Base-by-base conservation (phyloP, 2,329 filamentous ascomycete genomes). In the Hypoxylon sp. region DNA sequence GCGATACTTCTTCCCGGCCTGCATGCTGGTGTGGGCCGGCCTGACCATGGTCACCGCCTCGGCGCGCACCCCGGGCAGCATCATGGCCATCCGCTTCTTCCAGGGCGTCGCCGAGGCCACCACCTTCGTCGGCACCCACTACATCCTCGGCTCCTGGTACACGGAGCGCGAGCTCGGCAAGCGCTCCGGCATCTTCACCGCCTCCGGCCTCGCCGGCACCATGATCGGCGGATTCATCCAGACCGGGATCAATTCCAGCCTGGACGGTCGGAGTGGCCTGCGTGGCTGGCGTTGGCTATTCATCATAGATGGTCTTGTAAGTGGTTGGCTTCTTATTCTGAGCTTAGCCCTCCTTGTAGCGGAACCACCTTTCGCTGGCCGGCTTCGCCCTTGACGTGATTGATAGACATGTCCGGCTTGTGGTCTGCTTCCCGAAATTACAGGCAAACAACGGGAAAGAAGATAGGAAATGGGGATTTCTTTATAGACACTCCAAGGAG, bases 171-270 rank as follows among this genome's bases (percentile, higher is more conserved):
- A 89, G 72, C 81, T 89, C 0, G 87, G 85, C 3, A 89, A 89
- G 72, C 80, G 87, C 3, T 84, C 80, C 26, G 86, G 85, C 6
- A 83, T 90, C 54, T 89, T 89, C 72, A 87, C 85, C 1, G 82
- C 84, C 0, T 85, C 83, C 1, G 86, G 86, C 0, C 77, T 88
- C 1, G 85, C 84, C 0, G 87, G 86, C 0, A 87, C 83, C 0
- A 85, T 89, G 81, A 85, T 89, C 53, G 83, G 84, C 11, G 87
- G 87, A 1, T 87, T 88, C 72, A 83, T 90, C 57, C 86, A 89
- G 71, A 84, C 82, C 0, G 85, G 84, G 30, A 81, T 82, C 49
- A 73, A 81, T 68, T 73, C 77, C 22, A 78, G 79, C 11, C 70
- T 80, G 56, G 70, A 87, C 59, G 82, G 84, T 1, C 72, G 79